phyloP scores from a whole-genome alignment of 2,329 filamentous ascomycete species.

The Curvularia hawaiiensis region DNA sequence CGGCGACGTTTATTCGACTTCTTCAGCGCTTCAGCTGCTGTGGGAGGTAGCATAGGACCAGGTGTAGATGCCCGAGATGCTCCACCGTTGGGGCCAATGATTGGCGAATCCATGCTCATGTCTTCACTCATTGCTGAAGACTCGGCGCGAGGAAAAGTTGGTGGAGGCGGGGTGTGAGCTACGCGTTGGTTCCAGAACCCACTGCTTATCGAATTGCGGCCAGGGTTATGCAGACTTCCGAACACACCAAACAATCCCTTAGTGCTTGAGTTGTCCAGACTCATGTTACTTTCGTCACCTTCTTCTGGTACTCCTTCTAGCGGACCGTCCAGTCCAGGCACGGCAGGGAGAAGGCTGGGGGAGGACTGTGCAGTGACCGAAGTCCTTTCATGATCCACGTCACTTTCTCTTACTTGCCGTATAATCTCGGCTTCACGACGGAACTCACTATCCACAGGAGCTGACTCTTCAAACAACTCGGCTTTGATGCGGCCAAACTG shows the following conservation, averaged over 20 bases:
- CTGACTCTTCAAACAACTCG: conserved; percentile 83
- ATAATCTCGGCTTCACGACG: conserved; percentile 94
- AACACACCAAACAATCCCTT: conserved; percentile 68
- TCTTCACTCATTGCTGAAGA: conserved; percentile 67
- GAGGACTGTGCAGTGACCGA: conserved; percentile 69
- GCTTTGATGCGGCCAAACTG: conserved; percentile 92
- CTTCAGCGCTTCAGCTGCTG: conserved; percentile 49
- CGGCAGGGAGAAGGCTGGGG: conserved; percentile 65
- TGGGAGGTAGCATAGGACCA: conserved; percentile 44
- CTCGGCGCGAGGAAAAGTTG: conserved; percentile 61
- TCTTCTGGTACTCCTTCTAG: conserved; percentile 75
- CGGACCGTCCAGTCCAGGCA: conserved; percentile 60
- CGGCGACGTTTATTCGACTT: conserved; percentile 72
- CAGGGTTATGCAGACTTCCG: conserved; percentile 72
- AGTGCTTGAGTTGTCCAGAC: conserved; percentile 47
- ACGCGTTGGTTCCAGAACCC: conserved; percentile 79
- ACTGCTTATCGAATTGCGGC: conserved; percentile 73
- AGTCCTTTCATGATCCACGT: conserved; percentile 63
- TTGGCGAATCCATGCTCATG: conserved; percentile 72
- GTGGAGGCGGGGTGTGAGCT: conserved; percentile 62
- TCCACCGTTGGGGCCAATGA: conserved; percentile 33
- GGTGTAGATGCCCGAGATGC: conserved; percentile 46
- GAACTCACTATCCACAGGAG: conserved; percentile 86
- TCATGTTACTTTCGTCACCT: conserved; percentile 61
- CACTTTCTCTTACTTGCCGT: conserved; percentile 90